Conservation (phyloP, 805 yeast species). For the Metschnikowia proteae region DNA sequence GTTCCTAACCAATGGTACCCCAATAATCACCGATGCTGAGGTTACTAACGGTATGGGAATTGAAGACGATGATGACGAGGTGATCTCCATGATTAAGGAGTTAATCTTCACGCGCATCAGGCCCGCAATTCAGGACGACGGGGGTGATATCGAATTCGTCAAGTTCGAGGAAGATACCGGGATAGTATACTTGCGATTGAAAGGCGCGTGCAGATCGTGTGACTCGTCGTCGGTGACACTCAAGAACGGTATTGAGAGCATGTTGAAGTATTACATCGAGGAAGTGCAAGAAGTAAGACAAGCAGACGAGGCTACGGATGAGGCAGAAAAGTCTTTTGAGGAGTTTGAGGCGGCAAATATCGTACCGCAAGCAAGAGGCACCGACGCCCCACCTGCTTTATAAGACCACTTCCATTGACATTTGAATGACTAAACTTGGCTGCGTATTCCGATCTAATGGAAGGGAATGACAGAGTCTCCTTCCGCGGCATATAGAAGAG, state of each 20-base stretch:
- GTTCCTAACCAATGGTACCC: conserved; percentile 51
- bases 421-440: not conserved
- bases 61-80: conserved; percentile 62
- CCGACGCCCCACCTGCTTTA: conserved; percentile 17
- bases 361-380: conserved; percentile 27
- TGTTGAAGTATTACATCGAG: conserved; percentile 67
- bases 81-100: conserved; percentile 65
- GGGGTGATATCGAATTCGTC: conserved; percentile 70
- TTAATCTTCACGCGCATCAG: conserved; percentile 64
- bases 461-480: not conserved
- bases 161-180: conserved; percentile 53
- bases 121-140: conserved; percentile 74
- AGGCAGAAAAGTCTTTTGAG: conserved; percentile 13
- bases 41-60: conserved; percentile 40
- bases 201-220: conserved; percentile 74
- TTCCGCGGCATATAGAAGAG: conserved; percentile 1
- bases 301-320: conserved; percentile 38
- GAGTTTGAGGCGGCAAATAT: conserved; percentile 23
- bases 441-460: not conserved
- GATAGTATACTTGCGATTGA: conserved; percentile 52
- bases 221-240: conserved; percentile 63
- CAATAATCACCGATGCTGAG: conserved; percentile 38
- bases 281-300: conserved; percentile 59
- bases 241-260: conserved; percentile 65
- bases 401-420: not conserved